Evolutionary conservation across 306 rosid genomes (phyloP).

Genomic region (Potentilla sterilis): DNA sequence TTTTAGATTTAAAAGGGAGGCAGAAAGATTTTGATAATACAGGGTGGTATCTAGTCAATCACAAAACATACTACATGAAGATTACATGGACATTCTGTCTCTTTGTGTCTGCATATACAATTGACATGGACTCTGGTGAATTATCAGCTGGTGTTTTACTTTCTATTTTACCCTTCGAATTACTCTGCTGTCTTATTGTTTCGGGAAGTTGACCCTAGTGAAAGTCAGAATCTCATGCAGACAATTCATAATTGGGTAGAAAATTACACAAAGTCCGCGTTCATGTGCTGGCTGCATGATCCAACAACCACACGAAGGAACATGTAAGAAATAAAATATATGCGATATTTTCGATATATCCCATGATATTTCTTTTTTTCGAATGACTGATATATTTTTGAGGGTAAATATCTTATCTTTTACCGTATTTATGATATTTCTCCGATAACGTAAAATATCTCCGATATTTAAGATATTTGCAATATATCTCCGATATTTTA

Average conservation of each 20-base stretch:
- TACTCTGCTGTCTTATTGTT: neutral
- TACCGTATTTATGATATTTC: too few species aligned
- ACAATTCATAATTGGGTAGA: neutral
- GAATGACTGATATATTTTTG: too few species aligned
- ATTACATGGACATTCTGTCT: slow-evolving; percentile 9
- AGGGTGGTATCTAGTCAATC: neutral
- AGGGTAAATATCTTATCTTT: too few species aligned
- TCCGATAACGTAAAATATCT: too few species aligned
- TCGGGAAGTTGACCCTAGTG: neutral
- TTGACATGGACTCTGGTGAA: slow-evolving; percentile 1
- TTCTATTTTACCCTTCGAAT: neutral
- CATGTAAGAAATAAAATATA: too few species aligned
- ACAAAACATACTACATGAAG: neutral
- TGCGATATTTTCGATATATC: too few species aligned
- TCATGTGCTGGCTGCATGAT: neutral
- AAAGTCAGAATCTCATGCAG: neutral
- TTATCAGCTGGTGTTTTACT: neutral
- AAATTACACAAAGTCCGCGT: neutral
- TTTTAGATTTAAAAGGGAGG: neutral
- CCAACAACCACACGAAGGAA: neutral
- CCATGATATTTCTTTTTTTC: too few species aligned
- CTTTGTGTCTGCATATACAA: neutral
- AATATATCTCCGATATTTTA: too few species aligned
- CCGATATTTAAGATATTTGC: too few species aligned
- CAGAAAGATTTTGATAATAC: neutral